Conservation (phyloP, 768 basidiomycete species). For the Tricholoma sp. region DNA sequence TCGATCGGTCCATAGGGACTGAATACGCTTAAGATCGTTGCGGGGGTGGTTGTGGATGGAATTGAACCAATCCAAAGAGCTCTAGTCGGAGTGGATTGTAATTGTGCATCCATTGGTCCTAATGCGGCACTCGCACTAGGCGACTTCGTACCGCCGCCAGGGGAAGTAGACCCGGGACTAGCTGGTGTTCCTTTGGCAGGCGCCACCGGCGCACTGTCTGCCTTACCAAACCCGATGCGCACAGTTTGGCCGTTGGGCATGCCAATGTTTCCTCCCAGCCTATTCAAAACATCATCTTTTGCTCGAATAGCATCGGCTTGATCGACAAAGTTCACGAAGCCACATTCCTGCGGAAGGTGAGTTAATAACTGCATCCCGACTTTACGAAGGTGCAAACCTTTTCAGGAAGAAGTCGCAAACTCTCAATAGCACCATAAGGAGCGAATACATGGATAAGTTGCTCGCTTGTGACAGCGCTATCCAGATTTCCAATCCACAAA, state of each 20-base stretch:
- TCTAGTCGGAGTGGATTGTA: conserved; percentile 88
- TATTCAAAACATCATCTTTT: conserved; percentile 95
- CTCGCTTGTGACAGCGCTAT: conserved; percentile 90
- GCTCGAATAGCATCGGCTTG: conserved; percentile 94
- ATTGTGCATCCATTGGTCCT: conserved; percentile 75
- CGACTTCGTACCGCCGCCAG: conserved; percentile 45
- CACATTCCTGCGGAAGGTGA: conserved; percentile 70
- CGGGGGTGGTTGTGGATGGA: conserved; percentile 91
- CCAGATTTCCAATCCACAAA: conserved; percentile 97
- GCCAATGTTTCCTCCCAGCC: conserved; percentile 89
- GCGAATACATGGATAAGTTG: conserved; percentile 95
- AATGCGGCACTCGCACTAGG: conserved; percentile 45
- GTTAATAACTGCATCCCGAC: conserved; percentile 5
- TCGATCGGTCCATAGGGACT: conserved; percentile 98
- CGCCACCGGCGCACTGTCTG: conserved; percentile 91
- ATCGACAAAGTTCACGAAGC: conserved; percentile 98
- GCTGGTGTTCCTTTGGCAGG: conserved; percentile 73
- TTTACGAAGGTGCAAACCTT: conserved; percentile 53
- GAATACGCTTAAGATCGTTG: conserved; percentile 92
- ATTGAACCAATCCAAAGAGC: conserved; percentile 98
- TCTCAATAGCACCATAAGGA: conserved; percentile 96
- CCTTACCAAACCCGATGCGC: conserved; percentile 97
- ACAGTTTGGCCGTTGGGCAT: conserved; percentile 96
- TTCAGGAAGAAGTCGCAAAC: conserved; percentile 89
- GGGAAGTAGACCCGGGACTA: conserved; percentile 62